Evolutionary conservation across 78 protist species (phyloP).

Genomic region (Polysphondylium violaceum): DNA sequence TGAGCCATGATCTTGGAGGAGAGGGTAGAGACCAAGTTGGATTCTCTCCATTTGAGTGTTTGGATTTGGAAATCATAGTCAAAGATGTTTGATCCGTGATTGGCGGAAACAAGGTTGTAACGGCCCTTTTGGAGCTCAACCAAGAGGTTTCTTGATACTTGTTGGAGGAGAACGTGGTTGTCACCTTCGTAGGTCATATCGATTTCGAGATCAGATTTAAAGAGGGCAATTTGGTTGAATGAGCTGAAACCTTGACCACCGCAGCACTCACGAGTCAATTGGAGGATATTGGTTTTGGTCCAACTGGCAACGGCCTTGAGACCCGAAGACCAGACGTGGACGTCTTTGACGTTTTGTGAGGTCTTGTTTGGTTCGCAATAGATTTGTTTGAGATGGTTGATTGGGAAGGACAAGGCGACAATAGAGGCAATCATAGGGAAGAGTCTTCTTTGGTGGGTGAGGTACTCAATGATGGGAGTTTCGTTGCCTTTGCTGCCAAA

Average conservation of each 20-base stretch:
- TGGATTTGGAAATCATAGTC: slow-evolving; percentile 62
- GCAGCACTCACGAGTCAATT: slow-evolving; percentile 67
- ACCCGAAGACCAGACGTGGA: slow-evolving; percentile 67
- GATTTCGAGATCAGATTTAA: slow-evolving; percentile 62
- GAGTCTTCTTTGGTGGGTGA: slow-evolving; percentile 78
- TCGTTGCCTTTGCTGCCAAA: slow-evolving; percentile 77
- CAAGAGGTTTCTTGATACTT: slow-evolving; percentile 59
- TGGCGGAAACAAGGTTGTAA: slow-evolving; percentile 20
- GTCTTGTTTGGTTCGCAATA: slow-evolving; percentile 78
- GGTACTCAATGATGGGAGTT: slow-evolving; percentile 64
- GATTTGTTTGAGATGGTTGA: slow-evolving; percentile 37
- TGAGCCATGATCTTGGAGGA: slow-evolving; percentile 34
- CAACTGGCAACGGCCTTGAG: slow-evolving; percentile 72
- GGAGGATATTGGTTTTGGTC: slow-evolving; percentile 71
- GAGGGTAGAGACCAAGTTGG: slow-evolving; percentile 38
- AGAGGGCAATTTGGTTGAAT: slow-evolving; percentile 47
- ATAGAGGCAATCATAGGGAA: slow-evolving; percentile 70
- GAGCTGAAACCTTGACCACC: slow-evolving; percentile 85
- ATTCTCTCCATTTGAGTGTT: slow-evolving; percentile 69
- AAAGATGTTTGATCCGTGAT: slow-evolving; percentile 16
- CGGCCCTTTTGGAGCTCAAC: slow-evolving; percentile 81
- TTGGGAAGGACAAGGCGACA: slow-evolving; percentile 37
- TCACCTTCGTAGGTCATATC: slow-evolving; percentile 85
- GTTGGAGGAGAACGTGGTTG: slow-evolving; percentile 80
- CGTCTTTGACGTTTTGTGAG: slow-evolving; percentile 67